These are phyloP conservation scores for Ottelia alismoides DNA, from an alignment of 106 monocot genomes.

Conservation along the genomic window DNA sequence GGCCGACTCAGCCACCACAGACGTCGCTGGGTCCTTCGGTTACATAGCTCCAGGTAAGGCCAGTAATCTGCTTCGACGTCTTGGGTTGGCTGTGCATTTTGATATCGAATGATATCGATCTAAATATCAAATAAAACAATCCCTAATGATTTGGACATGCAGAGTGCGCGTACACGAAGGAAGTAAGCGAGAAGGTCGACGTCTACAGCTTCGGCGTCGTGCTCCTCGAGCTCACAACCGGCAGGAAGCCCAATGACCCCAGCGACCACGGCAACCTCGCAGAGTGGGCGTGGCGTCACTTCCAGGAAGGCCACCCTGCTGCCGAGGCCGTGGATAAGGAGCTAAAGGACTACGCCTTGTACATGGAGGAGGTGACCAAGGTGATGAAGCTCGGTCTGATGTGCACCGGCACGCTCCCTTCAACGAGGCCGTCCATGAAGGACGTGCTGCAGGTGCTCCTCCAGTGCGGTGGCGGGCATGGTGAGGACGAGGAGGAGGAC, in stretches of 20 bases:
- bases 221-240: constrained; percentile 20
- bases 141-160: not conserved
- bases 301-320: constrained; percentile 23
- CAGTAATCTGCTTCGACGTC: not conserved
- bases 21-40: constrained; percentile 46
- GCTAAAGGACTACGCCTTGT: constrained; percentile 12
- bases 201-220: constrained; percentile 33
- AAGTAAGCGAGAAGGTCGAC: constrained; percentile 26
- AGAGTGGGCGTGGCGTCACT: constrained; percentile 57
- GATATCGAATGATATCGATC: no score
- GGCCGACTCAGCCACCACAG: no score
- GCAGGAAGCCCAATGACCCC: constrained; percentile 12
- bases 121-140: not conserved
- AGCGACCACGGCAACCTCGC: constrained; percentile 7
- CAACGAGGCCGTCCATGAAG: constrained; percentile 60
- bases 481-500: not conserved
- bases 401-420: constrained; percentile 50
- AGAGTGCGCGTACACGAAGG: constrained; percentile 12
- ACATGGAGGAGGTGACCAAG: constrained; percentile 34
- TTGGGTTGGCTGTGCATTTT: no score
- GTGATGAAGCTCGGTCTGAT: constrained; percentile 49
- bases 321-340: constrained; percentile 24
- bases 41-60: constrained; percentile 76
- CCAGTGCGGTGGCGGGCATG: constrained; percentile 21
- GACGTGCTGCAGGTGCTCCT: constrained; percentile 59